Evolutionary conservation across 371 early-diverging fungal genomes (phyloP), one percentile per base, ranked within the genome.

Genomic region (Circinella minor): DNA sequence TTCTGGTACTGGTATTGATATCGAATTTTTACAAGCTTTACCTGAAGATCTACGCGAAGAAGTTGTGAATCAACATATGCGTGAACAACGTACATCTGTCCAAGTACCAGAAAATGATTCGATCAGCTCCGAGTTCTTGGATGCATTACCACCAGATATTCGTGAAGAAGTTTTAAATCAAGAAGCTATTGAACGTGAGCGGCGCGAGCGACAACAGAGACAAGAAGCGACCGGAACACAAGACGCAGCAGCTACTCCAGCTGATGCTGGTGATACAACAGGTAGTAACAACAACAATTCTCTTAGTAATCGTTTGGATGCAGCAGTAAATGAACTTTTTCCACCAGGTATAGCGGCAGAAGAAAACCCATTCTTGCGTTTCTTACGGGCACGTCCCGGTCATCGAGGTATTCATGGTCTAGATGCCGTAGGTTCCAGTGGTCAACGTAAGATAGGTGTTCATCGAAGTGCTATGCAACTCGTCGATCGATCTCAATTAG

Each of bases 21-120:
- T 91, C 0, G 94, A 93, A 67, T 99, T 99, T 77, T 81, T 99
- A 69, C 92, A 95, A 74, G 99, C 99, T 2, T 80, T 99, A 55
- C 99, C 99, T 0, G 97, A 97, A 43, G 98, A 98, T 61, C 74
- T 99, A 76, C 92, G 97, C 46, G 89, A 88, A 71, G 99, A 99
- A 77, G 98, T 98, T 8, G 81, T 98, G 27, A 90, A 89, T 70
- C 93, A 95, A 43, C 80, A 80, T 67, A 70, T 77, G 54, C 76
- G 69, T 51, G 72, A 83, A 55, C 72, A 70, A 34, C 76, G 81
- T 43, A 63, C 83, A 3, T 66, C 81, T 8, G 63, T 64, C 13
- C 76, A 66, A 59, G 72, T 76, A 10, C 61, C 75, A 11, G 77
- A 78, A 55, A 78, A 78, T 10, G 83, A 82, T 54, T 77, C 88